Conservation (phyloP, 225 moss, liverwort and hornwort genomes). For the Climacium dendroides region DNA sequence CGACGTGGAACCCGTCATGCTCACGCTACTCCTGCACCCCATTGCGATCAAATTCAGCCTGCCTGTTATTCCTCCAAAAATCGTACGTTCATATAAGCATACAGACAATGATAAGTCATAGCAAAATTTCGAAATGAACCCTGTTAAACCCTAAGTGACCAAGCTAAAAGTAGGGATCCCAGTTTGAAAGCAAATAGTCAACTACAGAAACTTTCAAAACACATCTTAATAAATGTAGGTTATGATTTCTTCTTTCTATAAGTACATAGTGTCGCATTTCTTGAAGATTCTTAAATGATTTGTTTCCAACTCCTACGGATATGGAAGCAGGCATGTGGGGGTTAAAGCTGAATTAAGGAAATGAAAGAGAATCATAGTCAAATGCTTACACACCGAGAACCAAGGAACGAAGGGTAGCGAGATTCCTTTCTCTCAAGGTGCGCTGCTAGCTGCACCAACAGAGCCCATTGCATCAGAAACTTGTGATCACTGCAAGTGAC, state of each 20-base stretch:
- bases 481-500: background rate
- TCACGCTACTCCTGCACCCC: slow-evolving; percentile 60
- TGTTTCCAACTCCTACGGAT: background rate
- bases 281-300: background rate
- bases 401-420: slow-evolving; percentile 76
- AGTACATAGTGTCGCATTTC: background rate
- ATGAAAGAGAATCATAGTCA: background rate
- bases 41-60: background rate
- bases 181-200: background rate
- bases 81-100: no score
- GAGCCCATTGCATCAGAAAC: background rate
- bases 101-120: background rate
- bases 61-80: background rate
- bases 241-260: background rate
- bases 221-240: background rate
- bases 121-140: background rate
- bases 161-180: background rate
- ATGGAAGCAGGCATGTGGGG: background rate
- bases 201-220: background rate
- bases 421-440: slow-evolving; percentile 72
- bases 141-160: background rate
- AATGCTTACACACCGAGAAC: slow-evolving; percentile 43
- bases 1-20: slow-evolving; percentile 61
- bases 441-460: slow-evolving; percentile 40
- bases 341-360: background rate